Percentiles rank a stretch among this genome's conserved stretches.
Evolutionary conservation across 495 filamentous ascomycete genomes (phyloP).

Genomic region (Barbatosphaeria neglecta): DNA sequence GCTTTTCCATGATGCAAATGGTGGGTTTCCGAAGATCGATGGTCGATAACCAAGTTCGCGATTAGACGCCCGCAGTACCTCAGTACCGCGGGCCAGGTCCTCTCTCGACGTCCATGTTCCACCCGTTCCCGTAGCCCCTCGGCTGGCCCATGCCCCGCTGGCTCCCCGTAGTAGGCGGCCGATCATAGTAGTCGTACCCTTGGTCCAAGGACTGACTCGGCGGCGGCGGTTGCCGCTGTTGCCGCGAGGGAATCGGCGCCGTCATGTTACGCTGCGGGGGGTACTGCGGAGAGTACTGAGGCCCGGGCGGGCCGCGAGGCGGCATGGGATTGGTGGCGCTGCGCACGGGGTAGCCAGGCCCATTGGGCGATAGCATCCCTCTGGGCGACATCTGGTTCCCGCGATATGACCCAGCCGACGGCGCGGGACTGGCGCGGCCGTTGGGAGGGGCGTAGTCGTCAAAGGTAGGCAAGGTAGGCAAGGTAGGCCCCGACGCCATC

Average conservation of each 20-base stretch:
- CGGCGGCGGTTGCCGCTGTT: constrained; percentile 9
- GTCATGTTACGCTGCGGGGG: constrained; percentile 39
- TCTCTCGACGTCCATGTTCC: constrained; percentile 20
- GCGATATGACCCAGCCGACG: constrained; percentile 22
- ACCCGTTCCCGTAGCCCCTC: constrained; percentile 21
- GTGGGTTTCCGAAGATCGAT: background rate
- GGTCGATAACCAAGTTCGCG: background rate
- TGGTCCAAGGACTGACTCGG: background rate
- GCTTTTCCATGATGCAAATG: background rate
- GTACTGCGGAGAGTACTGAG: constrained; percentile 12
- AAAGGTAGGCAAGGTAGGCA: too few species aligned
- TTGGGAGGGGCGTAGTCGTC: constrained; percentile 6
- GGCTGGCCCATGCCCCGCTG: constrained; percentile 6
- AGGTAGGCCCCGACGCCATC: constrained; percentile 6
- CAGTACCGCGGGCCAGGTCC: constrained; percentile 11
- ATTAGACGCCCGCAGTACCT: background rate
- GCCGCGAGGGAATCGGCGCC: constrained; percentile 29
- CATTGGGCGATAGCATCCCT: constrained; percentile 6
- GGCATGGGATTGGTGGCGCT: constrained; percentile 27
- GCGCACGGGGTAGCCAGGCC: constrained; percentile 19
- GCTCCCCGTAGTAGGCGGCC: constrained; percentile 12
- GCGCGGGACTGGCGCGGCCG: constrained; percentile 27
- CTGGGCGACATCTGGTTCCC: constrained; percentile 2
- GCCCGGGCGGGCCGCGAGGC: constrained; percentile 10
- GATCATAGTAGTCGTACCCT: constrained; percentile 6